Conservation (phyloP, 2,329 filamentous ascomycete species). For the Furcasterigmium sp. region DNA sequence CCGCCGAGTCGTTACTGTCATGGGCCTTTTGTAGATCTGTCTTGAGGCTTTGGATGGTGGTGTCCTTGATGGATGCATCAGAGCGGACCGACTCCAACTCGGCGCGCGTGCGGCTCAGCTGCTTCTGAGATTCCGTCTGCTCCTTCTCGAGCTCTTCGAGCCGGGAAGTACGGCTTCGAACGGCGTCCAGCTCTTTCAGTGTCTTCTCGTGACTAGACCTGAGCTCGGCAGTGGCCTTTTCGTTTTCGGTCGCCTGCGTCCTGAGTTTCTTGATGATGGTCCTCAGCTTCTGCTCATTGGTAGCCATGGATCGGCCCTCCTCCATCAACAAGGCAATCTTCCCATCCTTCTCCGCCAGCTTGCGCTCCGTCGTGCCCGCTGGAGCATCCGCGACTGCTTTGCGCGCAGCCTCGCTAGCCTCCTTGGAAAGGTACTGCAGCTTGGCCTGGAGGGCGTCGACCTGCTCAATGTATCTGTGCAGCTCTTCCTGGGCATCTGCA, state of each 20-base stretch:
- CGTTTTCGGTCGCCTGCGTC: slow-evolving; percentile 58
- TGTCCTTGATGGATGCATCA: slow-evolving; percentile 59
- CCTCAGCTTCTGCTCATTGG: slow-evolving; percentile 79
- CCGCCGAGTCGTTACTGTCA: slow-evolving; percentile 60
- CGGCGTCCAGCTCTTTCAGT: slow-evolving; percentile 38
- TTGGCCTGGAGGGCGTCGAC: slow-evolving; percentile 92
- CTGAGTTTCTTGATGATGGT: slow-evolving; percentile 78
- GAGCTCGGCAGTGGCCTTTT: slow-evolving; percentile 58
- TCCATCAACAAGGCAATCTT: slow-evolving; percentile 86
- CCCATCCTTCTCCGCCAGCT: slow-evolving; percentile 82
- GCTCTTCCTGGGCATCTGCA: slow-evolving; percentile 57
- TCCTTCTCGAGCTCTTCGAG: slow-evolving; percentile 51
- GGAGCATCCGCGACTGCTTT: slow-evolving; percentile 58
- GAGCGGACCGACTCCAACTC: slow-evolving; percentile 53
- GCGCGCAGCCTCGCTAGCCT: slow-evolving; percentile 71
- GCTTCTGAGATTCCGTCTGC: slow-evolving; percentile 21
- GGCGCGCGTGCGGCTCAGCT: slow-evolving; percentile 20
- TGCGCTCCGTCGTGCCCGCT: slow-evolving; percentile 65
- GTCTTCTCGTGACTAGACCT: slow-evolving; percentile 55
- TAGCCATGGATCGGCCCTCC: slow-evolving; percentile 84
- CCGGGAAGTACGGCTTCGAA: slow-evolving; percentile 43
- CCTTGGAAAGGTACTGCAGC: slow-evolving; percentile 78
- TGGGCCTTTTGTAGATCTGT: slow-evolving; percentile 63
- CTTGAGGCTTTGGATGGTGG: slow-evolving; percentile 63
- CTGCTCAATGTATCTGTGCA: slow-evolving; percentile 76